Evolutionary conservation across 1,284 basidiomycete genomes (phyloP), one percentile per base, ranked within the genome.

Genomic region (Puccinia horiana): DNA sequence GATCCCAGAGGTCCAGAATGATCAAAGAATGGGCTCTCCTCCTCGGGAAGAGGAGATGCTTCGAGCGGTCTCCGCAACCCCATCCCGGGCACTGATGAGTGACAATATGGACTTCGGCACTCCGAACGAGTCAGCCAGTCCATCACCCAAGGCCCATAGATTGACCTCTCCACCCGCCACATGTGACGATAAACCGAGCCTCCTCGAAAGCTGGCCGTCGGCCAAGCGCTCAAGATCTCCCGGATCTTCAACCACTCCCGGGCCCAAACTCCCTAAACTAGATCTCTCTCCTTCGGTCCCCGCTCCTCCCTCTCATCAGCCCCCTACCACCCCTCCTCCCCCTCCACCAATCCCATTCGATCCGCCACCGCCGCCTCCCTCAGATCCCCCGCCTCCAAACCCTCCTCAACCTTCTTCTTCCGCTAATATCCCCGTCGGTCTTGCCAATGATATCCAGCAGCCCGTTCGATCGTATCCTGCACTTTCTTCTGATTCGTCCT

Each of bases 21-120:
- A 35, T 4, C 26, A 4, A 5, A 35, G 9, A 14, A 61, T 32
- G 26, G n/a, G n/a, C n/a, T 32, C 58, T 35, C 58, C 32, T 29
- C 29, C 58, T 61, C 65, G 11, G 35, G 65, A 69, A 16, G n/a
- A 47, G 9, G 40, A 69, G 37, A 40, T 2, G 8, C 26, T n/a
- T 26, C 65, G 40, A n/a, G 65, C 40, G 8, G 37, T 47, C n/a
- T 56, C 54, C 1, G 54, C 72, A 23, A 74, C 72, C 32, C 72
- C 72, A 16, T 54, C 54, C 29, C 35, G 49, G 29, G 54, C 72
- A 12, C n/a, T 52, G 49, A 52, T 74, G 72, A 74, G 72, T 49
- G 49, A 74, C 72, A 74, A 44, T 37, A 74, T 74, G 47, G 72
- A 74, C 72, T n/a, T 54, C 6, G 72, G 65, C 23, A 69, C 65